Conservation (phyloP, 1,139 yeast genomes). For the Zygosaccharomyces sapae region DNA sequence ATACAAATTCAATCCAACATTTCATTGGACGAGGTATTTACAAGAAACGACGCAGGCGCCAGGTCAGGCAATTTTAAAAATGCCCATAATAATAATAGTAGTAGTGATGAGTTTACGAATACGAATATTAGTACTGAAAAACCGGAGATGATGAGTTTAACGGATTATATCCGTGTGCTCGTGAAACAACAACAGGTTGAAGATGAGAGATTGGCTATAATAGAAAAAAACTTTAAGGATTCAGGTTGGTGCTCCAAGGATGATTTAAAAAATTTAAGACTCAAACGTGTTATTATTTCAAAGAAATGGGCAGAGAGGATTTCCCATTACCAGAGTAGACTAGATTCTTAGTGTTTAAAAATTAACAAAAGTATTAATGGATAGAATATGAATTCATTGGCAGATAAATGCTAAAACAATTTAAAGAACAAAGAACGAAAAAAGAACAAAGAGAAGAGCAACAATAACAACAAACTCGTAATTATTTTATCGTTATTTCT, state of each 20-base stretch:
- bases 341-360: slow-evolving; percentile 15
- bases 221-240: slow-evolving; percentile 25
- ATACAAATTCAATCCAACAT: slow-evolving; percentile 26
- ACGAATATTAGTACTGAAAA: slow-evolving; percentile 11
- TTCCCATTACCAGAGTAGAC: slow-evolving; percentile 22
- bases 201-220: slow-evolving; percentile 26
- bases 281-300: slow-evolving; percentile 27
- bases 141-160: slow-evolving; percentile 24
- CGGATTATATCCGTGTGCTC: slow-evolving; percentile 25
- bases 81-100: not conserved
- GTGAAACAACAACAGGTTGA: slow-evolving; percentile 28
- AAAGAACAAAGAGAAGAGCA: too few species aligned
- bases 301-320: slow-evolving; percentile 33
- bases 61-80: slow-evolving; percentile 5
- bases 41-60: slow-evolving; percentile 10
- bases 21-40: slow-evolving; percentile 20
- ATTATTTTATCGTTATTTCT: not conserved
- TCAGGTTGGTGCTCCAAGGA: slow-evolving; percentile 33
- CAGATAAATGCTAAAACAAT: not conserved
- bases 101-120: slow-evolving; percentile 2
- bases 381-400: too few species aligned
- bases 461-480: not conserved
- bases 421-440: not conserved
- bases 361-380: not conserved
- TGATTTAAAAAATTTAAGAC: slow-evolving; percentile 25